Percentiles rank a stretch among this genome's conserved stretches.
These are phyloP conservation scores for Musa balbisiana DNA, from an alignment of 202 grass and related monocot genomes.

Conservation along the genomic window DNA sequence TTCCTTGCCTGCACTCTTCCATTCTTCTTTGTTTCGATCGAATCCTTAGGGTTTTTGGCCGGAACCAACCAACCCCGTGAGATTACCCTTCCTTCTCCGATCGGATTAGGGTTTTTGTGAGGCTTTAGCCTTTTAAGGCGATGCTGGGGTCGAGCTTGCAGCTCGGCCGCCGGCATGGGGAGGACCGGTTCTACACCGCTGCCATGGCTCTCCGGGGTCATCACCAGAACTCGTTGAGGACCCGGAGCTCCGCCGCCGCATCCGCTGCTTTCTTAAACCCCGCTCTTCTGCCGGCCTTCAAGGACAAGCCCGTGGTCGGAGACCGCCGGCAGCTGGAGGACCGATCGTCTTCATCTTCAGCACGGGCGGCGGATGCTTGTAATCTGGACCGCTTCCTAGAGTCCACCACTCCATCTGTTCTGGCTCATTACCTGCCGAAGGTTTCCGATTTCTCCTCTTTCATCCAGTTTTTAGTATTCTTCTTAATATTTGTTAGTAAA, in stretches of 20 bases:
- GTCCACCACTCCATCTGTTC: slow-evolving; percentile 9
- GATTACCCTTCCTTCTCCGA: neutral
- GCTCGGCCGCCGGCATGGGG: neutral
- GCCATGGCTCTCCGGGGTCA: slow-evolving; percentile 3
- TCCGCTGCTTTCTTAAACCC: neutral
- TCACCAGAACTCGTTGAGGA: neutral
- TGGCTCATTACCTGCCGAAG: slow-evolving; percentile 10
- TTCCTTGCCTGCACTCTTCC: neutral
- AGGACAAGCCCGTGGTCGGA: neutral
- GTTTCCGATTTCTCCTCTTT: neutral
- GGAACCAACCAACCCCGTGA: neutral
- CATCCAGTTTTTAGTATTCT: neutral
- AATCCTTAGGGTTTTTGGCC: neutral
- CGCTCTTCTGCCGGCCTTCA: neutral
- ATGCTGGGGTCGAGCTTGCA: slow-evolving; percentile 18
- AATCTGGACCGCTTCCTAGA: slow-evolving; percentile 18
- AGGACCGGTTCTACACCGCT: slow-evolving; percentile 9
- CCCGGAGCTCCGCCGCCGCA: neutral
- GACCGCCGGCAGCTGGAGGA: neutral
- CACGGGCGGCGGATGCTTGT: neutral
- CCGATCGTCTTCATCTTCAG: neutral
- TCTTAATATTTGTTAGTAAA: neutral
- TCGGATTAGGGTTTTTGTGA: neutral
- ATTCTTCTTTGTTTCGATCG: neutral
- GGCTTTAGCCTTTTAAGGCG: neutral